A percentile compares a stretch with the other conserved stretches of the same genome.
These are phyloP conservation scores for Rosa lucieae DNA, from an alignment of 306 rosid species.

Conservation along the genomic window DNA sequence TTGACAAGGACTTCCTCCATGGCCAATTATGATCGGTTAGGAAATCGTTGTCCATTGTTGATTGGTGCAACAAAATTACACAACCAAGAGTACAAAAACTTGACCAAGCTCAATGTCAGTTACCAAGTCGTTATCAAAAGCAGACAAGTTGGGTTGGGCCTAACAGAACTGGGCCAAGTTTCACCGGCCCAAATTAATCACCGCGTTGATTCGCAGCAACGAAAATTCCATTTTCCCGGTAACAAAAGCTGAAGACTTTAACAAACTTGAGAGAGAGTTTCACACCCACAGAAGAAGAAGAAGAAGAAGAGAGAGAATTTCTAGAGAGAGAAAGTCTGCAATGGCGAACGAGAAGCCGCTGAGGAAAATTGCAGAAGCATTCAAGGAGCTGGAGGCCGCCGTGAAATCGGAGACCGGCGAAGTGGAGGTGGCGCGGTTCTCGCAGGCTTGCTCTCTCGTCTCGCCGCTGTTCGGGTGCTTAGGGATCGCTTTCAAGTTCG, in stretches of 20 bases:
- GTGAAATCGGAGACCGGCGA: constrained; percentile 46
- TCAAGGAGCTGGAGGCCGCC: constrained; percentile 53
- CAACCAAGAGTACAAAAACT: background rate
- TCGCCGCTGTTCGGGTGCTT: constrained; percentile 88
- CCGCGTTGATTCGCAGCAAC: background rate
- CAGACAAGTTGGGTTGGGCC: background rate
- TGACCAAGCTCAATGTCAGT: background rate
- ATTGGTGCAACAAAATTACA: background rate
- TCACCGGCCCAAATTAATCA: background rate
- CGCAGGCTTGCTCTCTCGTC: constrained; percentile 71
- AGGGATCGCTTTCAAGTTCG: constrained; percentile 95
- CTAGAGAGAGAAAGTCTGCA: background rate
- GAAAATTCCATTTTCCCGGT: background rate
- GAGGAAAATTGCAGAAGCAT: constrained; percentile 56
- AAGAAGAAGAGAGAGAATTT: constrained; percentile 1
- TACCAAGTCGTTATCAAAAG: background rate
- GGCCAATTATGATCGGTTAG: background rate
- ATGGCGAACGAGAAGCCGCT: constrained; percentile 68
- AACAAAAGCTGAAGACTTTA: background rate
- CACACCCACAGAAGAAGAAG: background rate
- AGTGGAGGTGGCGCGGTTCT: constrained; percentile 63
- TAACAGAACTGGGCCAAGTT: background rate
- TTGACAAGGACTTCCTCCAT: background rate
- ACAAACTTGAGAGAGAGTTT: background rate
- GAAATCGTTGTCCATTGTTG: background rate